A percentile compares a stretch with the other conserved stretches of the same genome.
Conservation (phyloP, 2,329 filamentous ascomycete genomes). For the Colletotrichum horii region DNA sequence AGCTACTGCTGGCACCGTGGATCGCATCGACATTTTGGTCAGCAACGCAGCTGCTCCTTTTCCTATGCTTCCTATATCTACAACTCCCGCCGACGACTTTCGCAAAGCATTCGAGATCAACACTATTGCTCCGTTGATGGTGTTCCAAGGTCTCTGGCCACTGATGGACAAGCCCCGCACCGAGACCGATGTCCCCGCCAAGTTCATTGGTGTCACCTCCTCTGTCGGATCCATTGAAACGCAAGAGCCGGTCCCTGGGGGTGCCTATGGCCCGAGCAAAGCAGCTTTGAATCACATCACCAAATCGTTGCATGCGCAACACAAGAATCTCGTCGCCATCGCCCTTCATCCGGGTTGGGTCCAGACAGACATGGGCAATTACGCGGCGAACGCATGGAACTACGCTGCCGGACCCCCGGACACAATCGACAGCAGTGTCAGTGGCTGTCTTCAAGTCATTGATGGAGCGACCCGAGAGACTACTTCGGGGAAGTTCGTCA, state of each 20-base stretch:
- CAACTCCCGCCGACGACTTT: conserved; percentile 37
- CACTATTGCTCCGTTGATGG: conserved; percentile 40
- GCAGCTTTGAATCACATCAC: conserved; percentile 39
- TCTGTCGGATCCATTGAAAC: conserved; percentile 37
- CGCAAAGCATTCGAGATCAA: conserved; percentile 48
- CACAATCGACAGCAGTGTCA: conserved; percentile 35
- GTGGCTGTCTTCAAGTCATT: conserved; percentile 37
- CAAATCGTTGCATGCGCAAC: conserved; percentile 32
- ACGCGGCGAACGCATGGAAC: conserved; percentile 35
- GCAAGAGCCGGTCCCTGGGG: conserved; percentile 35
- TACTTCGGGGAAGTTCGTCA: conserved; percentile 37
- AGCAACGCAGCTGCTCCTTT: conserved; percentile 52
- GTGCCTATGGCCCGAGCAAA: conserved; percentile 40
- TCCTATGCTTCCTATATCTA: conserved; percentile 30
- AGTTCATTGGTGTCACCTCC: conserved; percentile 41
- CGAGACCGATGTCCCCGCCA: conserved; percentile 24
- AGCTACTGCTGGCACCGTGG: conserved; percentile 32
- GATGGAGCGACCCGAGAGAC: conserved; percentile 38
- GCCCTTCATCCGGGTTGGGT: conserved; percentile 46
- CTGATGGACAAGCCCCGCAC: conserved; percentile 35
- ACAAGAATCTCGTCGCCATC: conserved; percentile 28
- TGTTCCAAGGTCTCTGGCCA: conserved; percentile 39
- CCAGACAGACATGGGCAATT: conserved; percentile 33
- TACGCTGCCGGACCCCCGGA: conserved; percentile 28
- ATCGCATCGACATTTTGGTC: conserved; percentile 54